Conservation (phyloP, 306 rosid genomes). For the Argentina anserina region DNA sequence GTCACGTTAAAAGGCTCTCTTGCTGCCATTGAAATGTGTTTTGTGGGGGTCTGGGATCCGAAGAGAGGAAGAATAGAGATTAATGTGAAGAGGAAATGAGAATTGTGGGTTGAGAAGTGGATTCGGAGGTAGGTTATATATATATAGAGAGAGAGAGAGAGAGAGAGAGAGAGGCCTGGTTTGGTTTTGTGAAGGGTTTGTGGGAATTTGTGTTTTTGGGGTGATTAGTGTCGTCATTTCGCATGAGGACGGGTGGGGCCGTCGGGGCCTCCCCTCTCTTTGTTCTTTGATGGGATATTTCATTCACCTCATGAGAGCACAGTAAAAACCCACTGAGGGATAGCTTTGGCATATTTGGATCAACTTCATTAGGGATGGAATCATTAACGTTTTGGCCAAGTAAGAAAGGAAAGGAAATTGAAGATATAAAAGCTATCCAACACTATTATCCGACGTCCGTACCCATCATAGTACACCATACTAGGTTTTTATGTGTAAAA, state of each 20-base stretch:
- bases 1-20: constrained; percentile 48
- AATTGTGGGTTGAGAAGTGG: constrained; percentile 38
- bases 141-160: constrained; percentile 11
- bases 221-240: constrained; percentile 50
- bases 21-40: constrained; percentile 35
- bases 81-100: background rate
- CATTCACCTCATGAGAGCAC: constrained; percentile 4
- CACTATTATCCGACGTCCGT: background rate
- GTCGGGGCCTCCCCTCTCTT: background rate
- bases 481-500: background rate
- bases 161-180: too few relatives aligned
- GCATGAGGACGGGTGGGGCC: constrained; percentile 25
- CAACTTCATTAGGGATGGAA: constrained; percentile 19
- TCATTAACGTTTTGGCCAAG: constrained; percentile 36
- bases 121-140: constrained; percentile 50
- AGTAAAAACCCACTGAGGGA: constrained; percentile 49
- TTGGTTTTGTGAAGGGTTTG: background rate
- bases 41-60: background rate
- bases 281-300: constrained; percentile 26
- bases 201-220: background rate
- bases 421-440: background rate
- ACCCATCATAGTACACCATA: background rate
- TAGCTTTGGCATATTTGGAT: constrained; percentile 23
- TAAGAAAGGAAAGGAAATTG: background rate
- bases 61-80: background rate